Conservation (phyloP, 1,284 basidiomycete species). For the Irpex rosettiformis region DNA sequence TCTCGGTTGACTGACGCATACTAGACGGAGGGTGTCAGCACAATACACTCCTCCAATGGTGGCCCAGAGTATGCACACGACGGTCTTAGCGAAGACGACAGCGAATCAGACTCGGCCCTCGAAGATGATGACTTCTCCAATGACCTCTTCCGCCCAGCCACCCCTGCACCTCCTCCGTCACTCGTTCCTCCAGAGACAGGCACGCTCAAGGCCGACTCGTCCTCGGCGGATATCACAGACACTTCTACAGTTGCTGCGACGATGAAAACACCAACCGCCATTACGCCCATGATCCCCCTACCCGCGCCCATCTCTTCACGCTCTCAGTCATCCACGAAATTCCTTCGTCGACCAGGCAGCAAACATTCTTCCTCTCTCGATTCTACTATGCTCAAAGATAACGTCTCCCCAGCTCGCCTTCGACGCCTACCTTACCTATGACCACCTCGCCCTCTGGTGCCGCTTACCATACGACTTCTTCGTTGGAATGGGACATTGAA, state of each 20-base stretch:
- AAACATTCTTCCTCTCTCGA: conserved; percentile 32
- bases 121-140: conserved; percentile 33
- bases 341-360: conserved; percentile 31
- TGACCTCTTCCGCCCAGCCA: not conserved
- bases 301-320: conserved; percentile 22
- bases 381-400: conserved; percentile 18
- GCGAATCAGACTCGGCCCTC: conserved; percentile 36
- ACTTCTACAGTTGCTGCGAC: conserved; percentile 2
- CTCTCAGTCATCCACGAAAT: conserved; percentile 28
- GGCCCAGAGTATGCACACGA: conserved; percentile 71
- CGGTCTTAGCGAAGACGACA: conserved; percentile 63
- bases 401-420: conserved; percentile 15
- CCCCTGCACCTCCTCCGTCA: not conserved
- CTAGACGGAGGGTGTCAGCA: conserved; percentile 90
- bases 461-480: not conserved
- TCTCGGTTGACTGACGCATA: not conserved
- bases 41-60: conserved; percentile 64
- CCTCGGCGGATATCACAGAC: not conserved
- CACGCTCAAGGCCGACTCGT: not conserved
- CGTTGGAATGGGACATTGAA: not conserved
- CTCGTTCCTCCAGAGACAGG: not conserved
- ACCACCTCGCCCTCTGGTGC: conserved; percentile 3
- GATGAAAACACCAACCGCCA: conserved; percentile 10
- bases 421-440: conserved; percentile 11
- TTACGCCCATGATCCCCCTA: conserved; percentile 13